A percentile compares a stretch with the other conserved stretches of the same genome.
Evolutionary conservation across 2,329 filamentous ascomycete genomes (phyloP).

Genomic region (Macrophomina pseudophaseolina): DNA sequence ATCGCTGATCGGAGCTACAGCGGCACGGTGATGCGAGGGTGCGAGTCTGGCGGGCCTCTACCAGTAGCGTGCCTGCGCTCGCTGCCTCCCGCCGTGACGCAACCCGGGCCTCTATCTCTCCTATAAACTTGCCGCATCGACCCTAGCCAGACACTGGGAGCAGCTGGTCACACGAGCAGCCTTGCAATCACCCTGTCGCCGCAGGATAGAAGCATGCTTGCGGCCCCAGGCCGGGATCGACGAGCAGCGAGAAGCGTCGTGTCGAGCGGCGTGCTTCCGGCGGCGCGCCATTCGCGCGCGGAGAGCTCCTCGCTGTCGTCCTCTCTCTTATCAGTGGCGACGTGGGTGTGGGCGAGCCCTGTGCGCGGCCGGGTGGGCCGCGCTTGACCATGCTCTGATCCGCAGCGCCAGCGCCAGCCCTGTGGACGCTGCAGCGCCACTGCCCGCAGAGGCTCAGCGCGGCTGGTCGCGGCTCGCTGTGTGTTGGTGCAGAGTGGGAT

Average conservation of each 20-base stretch:
- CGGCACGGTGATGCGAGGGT: neutral
- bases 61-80: neutral
- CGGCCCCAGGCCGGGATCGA: neutral
- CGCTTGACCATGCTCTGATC: slow-evolving; percentile 11
- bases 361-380: slow-evolving; percentile 6
- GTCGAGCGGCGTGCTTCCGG: neutral
- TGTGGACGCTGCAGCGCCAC: neutral
- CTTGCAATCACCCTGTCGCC: neutral
- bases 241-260: slow-evolving; percentile 9
- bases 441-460: neutral
- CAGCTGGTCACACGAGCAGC: slow-evolving; percentile 7
- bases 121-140: neutral
- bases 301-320: neutral
- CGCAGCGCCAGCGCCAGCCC: slow-evolving; percentile 3
- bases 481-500: slow-evolving; percentile 3
- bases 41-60: neutral
- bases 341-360: neutral
- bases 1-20: neutral
- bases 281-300: slow-evolving; percentile 19
- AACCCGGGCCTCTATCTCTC: slow-evolving; percentile 1
- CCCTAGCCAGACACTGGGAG: neutral
- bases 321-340: slow-evolving; percentile 19
- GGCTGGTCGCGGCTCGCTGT: neutral
- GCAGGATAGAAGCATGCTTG: neutral
- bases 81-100: neutral